These are phyloP conservation scores for Poa annua DNA, from an alignment of 176 grass and related monocot species.

Conservation along the genomic window DNA sequence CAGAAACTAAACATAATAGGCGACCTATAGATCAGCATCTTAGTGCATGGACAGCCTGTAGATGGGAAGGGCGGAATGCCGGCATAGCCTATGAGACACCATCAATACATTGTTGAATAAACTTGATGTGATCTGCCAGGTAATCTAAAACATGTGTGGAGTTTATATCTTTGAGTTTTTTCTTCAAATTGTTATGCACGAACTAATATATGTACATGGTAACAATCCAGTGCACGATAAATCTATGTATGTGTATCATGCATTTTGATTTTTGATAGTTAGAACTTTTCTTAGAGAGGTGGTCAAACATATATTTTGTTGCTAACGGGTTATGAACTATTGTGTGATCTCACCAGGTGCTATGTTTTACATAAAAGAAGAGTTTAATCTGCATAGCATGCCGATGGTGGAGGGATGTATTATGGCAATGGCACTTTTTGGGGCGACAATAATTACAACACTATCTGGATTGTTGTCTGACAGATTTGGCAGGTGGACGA, in stretches of 20 bases:
- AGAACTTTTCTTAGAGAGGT: not conserved
- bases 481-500: constrained; percentile 46
- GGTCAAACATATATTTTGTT: not conserved
- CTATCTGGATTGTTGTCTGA: constrained; percentile 57
- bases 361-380: constrained; percentile 67
- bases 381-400: constrained; percentile 57
- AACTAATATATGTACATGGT: not conserved
- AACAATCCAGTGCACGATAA: not conserved
- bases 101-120: not conserved
- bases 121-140: not conserved
- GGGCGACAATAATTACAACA: constrained; percentile 64
- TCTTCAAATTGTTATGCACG: not conserved
- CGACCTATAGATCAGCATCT: too few relatives aligned
- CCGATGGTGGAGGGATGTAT: constrained; percentile 65
- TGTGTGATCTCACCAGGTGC: constrained; percentile 41
- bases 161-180: not conserved
- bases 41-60: too few relatives aligned
- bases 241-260: not conserved
- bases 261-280: not conserved
- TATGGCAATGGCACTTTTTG: constrained; percentile 63
- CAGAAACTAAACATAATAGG: too few relatives aligned
- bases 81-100: not conserved
- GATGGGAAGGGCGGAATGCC: too few relatives aligned
- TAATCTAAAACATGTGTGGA: not conserved
- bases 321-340: not conserved